Percentiles rank a stretch among this genome's conserved stretches.
phyloP scores from a whole-genome alignment of 1,284 basidiomycete species.

The Trichosporon asahii region DNA sequence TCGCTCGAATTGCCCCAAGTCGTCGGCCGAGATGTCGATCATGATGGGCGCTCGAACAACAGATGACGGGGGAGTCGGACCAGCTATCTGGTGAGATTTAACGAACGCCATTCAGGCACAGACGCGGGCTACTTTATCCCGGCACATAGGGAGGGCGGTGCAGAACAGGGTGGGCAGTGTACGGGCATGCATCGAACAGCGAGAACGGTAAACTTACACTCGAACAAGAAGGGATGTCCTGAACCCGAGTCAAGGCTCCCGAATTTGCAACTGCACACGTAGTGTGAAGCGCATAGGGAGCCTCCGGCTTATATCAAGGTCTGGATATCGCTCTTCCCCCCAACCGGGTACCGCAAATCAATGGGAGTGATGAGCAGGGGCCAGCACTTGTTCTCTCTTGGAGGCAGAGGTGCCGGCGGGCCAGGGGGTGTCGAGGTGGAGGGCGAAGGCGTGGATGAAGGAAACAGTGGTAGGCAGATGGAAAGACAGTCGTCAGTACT shows the following conservation, averaged over 20 bases:
- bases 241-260: conserved; percentile 41
- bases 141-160: background rate
- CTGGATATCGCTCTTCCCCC: conserved; percentile 25
- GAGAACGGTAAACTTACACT: background rate
- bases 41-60: background rate
- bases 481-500: background rate
- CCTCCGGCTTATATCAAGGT: conserved; percentile 39
- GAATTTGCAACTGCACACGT: conserved; percentile 29
- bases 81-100: background rate
- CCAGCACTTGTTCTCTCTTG: background rate
- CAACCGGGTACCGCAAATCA: conserved; percentile 33
- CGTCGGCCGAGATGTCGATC: background rate
- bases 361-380: conserved; percentile 17
- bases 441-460: background rate
- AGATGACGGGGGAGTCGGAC: background rate
- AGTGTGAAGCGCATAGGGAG: conserved; percentile 20
- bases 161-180: background rate
- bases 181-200: background rate
- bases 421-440: background rate
- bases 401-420: background rate
- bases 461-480: background rate
- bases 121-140: background rate
- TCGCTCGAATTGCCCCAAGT: background rate
- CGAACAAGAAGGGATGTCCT: conserved; percentile 28
- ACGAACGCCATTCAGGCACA: background rate